Percentiles rank a stretch among this genome's conserved stretches.
Evolutionary conservation across 192 early-diverging fungal genomes (phyloP).

Genomic region (Diversispora eburnea): DNA sequence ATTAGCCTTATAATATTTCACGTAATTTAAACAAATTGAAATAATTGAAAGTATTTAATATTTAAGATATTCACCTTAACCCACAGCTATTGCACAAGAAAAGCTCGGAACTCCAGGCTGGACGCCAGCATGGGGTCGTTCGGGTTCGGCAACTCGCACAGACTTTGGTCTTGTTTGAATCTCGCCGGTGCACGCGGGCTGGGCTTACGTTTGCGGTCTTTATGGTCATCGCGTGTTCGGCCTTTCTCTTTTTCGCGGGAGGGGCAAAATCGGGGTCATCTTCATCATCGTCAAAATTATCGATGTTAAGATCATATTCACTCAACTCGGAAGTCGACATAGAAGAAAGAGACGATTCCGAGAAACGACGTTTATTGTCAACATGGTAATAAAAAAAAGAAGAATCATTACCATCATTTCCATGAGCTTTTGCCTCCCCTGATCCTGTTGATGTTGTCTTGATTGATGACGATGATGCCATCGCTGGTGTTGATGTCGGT

Average conservation of each 20-base stretch:
- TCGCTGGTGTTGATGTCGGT: too few species aligned
- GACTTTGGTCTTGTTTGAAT: slow-evolving; percentile 18
- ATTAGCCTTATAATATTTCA: not conserved
- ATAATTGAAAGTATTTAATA: not conserved
- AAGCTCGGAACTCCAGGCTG: slow-evolving; percentile 36
- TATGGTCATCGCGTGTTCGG: not conserved
- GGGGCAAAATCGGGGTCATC: slow-evolving; percentile 28
- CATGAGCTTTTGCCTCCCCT: not conserved
- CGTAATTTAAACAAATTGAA: not conserved
- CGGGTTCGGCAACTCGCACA: slow-evolving; percentile 41
- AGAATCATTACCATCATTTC: not conserved
- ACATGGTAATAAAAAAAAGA: not conserved
- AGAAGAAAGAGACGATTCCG: slow-evolving; percentile 13
- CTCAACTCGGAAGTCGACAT: slow-evolving; percentile 18
- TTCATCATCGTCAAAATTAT: slow-evolving; percentile 31
- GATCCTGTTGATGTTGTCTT: not conserved
- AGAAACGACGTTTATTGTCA: slow-evolving; percentile 6
- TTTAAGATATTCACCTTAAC: slow-evolving; percentile 23
- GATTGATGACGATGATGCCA: not conserved
- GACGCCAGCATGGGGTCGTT: slow-evolving; percentile 44
- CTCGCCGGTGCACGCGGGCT: not conserved
- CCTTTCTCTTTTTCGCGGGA: slow-evolving; percentile 2
- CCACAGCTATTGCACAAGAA: slow-evolving; percentile 44
- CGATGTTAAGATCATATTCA: slow-evolving; percentile 19
- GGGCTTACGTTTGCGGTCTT: too few species aligned